Percentiles rank a stretch among this genome's conserved stretches.
These are phyloP conservation scores for Sporothrix inflata DNA, from an alignment of 2,329 filamentous ascomycete species.

Conservation along the genomic window DNA sequence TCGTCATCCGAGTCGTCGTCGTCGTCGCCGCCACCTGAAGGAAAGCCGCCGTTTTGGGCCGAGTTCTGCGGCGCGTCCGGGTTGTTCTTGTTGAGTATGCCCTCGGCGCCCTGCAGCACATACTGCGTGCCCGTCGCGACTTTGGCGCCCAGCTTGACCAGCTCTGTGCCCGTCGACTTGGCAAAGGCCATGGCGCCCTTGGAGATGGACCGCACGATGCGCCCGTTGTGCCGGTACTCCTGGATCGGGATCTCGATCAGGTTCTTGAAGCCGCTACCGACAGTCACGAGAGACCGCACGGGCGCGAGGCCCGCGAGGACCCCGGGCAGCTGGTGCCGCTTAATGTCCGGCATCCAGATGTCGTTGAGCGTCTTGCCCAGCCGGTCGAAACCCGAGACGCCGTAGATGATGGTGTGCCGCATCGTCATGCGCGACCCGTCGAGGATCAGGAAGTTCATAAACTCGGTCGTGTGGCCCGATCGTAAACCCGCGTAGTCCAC, in stretches of 20 bases:
- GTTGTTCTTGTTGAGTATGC: slow-evolving; percentile 61
- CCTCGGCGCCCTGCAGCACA: slow-evolving; percentile 87
- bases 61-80: slow-evolving; percentile 37
- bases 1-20: slow-evolving; percentile 66
- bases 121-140: slow-evolving; percentile 93
- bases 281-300: slow-evolving; percentile 87
- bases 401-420: slow-evolving; percentile 88
- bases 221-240: slow-evolving; percentile 92
- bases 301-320: slow-evolving; percentile 88
- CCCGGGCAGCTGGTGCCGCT: slow-evolving; percentile 82
- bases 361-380: slow-evolving; percentile 90
- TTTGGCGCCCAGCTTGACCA: slow-evolving; percentile 94
- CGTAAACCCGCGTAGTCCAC: slow-evolving; percentile 92
- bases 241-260: slow-evolving; percentile 86
- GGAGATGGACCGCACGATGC: slow-evolving; percentile 86
- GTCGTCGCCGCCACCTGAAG: slow-evolving; percentile 33
- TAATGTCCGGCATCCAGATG: slow-evolving; percentile 95
- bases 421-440: slow-evolving; percentile 87
- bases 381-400: slow-evolving; percentile 85
- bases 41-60: slow-evolving; percentile 1
- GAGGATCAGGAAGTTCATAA: slow-evolving; percentile 97
- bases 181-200: slow-evolving; percentile 91
- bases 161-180: slow-evolving; percentile 87
- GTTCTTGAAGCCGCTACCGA: slow-evolving; percentile 83
- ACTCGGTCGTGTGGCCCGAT: slow-evolving; percentile 92